A percentile compares a stretch with the other conserved stretches of the same genome.
These are phyloP conservation scores for Nakaseomyces bracarensis DNA, from an alignment of 1,139 yeast species.

Conservation along the genomic window DNA sequence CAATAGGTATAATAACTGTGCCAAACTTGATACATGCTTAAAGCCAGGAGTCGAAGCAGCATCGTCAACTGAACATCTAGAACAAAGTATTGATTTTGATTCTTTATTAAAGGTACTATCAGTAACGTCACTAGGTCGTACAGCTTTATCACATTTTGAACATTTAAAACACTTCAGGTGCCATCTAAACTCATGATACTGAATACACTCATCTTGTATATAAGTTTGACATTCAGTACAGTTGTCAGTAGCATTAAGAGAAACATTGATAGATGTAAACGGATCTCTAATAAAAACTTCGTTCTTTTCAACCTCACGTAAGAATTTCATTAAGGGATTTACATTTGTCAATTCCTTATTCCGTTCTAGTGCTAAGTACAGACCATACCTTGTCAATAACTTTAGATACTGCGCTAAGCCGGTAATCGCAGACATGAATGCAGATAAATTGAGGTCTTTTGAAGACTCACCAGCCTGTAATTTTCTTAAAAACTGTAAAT, in stretches of 20 bases:
- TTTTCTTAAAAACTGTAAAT: conserved; percentile 61
- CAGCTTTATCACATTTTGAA: conserved; percentile 40
- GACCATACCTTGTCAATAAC: conserved; percentile 71
- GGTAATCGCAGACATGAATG: conserved; percentile 77
- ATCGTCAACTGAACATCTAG: conserved; percentile 46
- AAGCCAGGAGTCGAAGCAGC: conserved; percentile 50
- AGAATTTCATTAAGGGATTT: conserved; percentile 54
- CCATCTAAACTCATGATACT: conserved; percentile 63
- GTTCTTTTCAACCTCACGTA: conserved; percentile 45
- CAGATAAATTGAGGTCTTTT: conserved; percentile 37
- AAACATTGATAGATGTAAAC: conserved; percentile 42
- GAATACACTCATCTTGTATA: conserved; percentile 74
- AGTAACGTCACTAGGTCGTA: conserved; percentile 35
- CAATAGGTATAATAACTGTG: conserved; percentile 67
- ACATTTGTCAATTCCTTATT: conserved; percentile 54
- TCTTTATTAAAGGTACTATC: conserved; percentile 40
- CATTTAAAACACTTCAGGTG: conserved; percentile 70
- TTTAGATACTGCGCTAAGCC: conserved; percentile 91
- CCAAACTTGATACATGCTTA: conserved; percentile 52
- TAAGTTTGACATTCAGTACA: conserved; percentile 66
- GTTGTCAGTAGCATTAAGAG: conserved; percentile 65
- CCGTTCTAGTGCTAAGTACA: conserved; percentile 62
- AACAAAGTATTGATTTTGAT: conserved; percentile 43
- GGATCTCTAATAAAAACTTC: conserved; percentile 38
- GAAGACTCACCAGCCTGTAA: conserved; percentile 33